phyloP scores from a whole-genome alignment of 1,284 basidiomycete species.

The Trichosporon sp. region DNA sequence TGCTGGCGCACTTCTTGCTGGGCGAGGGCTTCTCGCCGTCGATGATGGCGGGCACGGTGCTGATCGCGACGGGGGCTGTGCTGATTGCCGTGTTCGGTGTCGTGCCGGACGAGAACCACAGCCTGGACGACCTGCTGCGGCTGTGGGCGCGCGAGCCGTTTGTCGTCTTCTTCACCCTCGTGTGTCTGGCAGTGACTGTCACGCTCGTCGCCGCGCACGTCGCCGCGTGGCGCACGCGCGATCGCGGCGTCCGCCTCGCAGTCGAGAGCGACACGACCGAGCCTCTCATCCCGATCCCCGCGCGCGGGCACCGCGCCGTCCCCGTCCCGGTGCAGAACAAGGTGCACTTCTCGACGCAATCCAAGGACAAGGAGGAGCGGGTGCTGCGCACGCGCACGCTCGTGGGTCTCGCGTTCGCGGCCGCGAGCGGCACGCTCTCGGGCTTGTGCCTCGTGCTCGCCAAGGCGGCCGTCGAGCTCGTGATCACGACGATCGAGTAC shows the following conservation, averaged over 20 bases:
- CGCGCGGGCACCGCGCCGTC: too few species aligned
- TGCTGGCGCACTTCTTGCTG: conserved; percentile 80
- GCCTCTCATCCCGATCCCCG: neutral
- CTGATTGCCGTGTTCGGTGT: conserved; percentile 88
- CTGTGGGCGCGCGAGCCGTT: conserved; percentile 77
- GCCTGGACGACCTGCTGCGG: conserved; percentile 75
- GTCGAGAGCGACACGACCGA: neutral
- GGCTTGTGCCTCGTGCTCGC: conserved; percentile 91
- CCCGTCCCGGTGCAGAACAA: neutral
- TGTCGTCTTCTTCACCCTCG: conserved; percentile 70
- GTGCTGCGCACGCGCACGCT: conserved; percentile 58
- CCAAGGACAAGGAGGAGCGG: conserved; percentile 1
- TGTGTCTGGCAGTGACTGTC: conserved; percentile 62
- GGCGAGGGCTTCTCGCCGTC: conserved; percentile 80
- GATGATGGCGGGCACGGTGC: conserved; percentile 77
- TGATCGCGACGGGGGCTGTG: conserved; percentile 84
- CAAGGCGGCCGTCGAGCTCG: conserved; percentile 86
- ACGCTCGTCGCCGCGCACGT: conserved; percentile 53
- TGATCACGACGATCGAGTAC: conserved; percentile 67
- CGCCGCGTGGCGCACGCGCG: neutral
- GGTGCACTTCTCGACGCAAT: neutral
- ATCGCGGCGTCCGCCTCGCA: neutral
- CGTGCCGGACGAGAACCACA: conserved; percentile 84
- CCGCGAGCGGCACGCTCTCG: conserved; percentile 83
- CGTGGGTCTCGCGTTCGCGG: conserved; percentile 81